A percentile compares a stretch with the other conserved stretches of the same genome.
These are phyloP conservation scores for Pulveroboletus sp. DNA, from an alignment of 768 basidiomycete species.

Conservation along the genomic window DNA sequence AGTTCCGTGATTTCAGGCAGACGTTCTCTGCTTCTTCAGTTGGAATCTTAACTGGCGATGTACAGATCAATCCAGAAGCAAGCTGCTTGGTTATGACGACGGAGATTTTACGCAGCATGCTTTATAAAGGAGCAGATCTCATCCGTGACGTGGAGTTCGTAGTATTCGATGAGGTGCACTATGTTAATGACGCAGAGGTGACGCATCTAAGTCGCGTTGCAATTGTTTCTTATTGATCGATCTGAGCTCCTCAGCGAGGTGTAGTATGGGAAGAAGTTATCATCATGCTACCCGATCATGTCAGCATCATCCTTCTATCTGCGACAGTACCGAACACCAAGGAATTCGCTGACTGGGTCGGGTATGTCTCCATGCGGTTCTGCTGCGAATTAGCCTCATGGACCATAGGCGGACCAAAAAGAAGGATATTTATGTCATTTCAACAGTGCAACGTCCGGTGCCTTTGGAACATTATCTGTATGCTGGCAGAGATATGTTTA, in stretches of 20 bases:
- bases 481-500: conserved; percentile 88
- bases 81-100: conserved; percentile 97
- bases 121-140: conserved; percentile 97
- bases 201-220: conserved; percentile 12
- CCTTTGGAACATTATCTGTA: conserved; percentile 96
- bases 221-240: conserved; percentile 9
- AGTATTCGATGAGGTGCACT: conserved; percentile 99
- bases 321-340: conserved; percentile 98
- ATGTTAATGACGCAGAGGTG: conserved; percentile 98
- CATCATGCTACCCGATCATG: conserved; percentile 98
- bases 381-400: conserved; percentile 6
- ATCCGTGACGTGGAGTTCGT: conserved; percentile 99
- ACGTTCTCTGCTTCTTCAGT: conserved; percentile 89
- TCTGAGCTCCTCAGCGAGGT: conserved; percentile 61
- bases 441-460: conserved; percentile 91
- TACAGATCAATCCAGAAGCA: conserved; percentile 98
- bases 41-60: conserved; percentile 96
- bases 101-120: conserved; percentile 95
- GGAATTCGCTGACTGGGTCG: conserved; percentile 99
- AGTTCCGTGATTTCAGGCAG: conserved; percentile 97
- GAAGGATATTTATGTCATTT: conserved; percentile 99
- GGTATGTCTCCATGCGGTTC: conserved; percentile 49
- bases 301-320: conserved; percentile 94
- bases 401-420: conserved; percentile 86
- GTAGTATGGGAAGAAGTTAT: conserved; percentile 99